Conservation (phyloP, 345 rosid genomes). For the Dipteronia sinensis region DNA sequence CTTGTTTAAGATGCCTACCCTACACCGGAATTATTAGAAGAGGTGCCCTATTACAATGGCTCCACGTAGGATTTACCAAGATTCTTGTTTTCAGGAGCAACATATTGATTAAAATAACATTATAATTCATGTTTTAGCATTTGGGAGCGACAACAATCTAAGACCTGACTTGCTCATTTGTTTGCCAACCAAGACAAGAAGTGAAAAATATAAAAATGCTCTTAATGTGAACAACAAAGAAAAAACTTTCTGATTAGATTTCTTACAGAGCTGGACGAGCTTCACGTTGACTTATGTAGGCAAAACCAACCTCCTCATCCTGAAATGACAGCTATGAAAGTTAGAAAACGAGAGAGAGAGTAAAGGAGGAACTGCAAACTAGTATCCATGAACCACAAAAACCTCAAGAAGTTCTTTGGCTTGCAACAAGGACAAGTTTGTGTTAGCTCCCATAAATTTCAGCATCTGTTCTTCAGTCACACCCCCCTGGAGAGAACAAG, state of each 20-base stretch:
- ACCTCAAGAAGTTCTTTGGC: slow-evolving; percentile 96
- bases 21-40: not conserved
- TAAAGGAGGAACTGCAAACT: slow-evolving; percentile 9
- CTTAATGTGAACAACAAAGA: slow-evolving; percentile 11
- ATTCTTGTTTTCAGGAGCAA: not conserved
- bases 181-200: not conserved
- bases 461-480: slow-evolving; percentile 97
- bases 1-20: not conserved
- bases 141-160: not conserved
- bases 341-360: slow-evolving; percentile 16
- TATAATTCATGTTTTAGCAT: not conserved
- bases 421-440: slow-evolving; percentile 64
- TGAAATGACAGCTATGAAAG: slow-evolving; percentile 32
- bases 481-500: slow-evolving; percentile 61
- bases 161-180: not conserved
- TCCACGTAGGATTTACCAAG: not conserved
- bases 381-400: slow-evolving; percentile 20
- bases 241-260: slow-evolving; percentile 23
- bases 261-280: slow-evolving; percentile 88
- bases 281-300: slow-evolving; percentile 87
- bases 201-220: not conserved
- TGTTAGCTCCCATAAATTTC: slow-evolving; percentile 93
- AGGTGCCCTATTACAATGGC: not conserved
- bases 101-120: not conserved
- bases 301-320: slow-evolving; percentile 91